phyloP scores from a whole-genome alignment of 2,329 filamentous ascomycete genomes.

The Tolypocladium ovalisporum region DNA sequence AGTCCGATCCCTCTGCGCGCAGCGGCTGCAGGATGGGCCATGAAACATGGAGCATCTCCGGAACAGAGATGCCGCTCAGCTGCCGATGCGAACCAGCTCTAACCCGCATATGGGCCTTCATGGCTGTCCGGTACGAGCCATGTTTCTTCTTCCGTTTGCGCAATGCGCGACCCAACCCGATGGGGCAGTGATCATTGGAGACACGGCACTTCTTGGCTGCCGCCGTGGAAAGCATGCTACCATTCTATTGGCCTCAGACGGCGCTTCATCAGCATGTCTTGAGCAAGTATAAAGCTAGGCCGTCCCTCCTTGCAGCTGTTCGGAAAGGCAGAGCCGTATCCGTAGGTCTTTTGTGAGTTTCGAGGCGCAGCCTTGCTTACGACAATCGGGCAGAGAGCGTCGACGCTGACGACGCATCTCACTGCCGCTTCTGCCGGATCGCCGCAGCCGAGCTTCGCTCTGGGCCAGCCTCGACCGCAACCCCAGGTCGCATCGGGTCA shows the following conservation, averaged over 20 bases:
- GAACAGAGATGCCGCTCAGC: neutral
- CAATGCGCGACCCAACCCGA: neutral
- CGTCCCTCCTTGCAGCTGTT: neutral
- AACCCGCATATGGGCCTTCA: neutral
- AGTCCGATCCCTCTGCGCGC: too few species aligned
- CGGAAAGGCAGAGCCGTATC: neutral
- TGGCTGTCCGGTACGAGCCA: neutral
- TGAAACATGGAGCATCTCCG: neutral
- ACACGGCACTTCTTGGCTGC: neutral
- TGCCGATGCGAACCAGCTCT: neutral
- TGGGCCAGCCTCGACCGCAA: neutral
- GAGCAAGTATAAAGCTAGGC: neutral
- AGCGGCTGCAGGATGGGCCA: too few species aligned
- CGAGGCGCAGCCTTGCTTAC: neutral
- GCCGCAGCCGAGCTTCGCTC: neutral
- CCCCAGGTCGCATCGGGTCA: neutral
- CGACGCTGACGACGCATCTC: neutral
- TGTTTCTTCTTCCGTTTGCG: neutral
- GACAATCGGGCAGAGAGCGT: neutral
- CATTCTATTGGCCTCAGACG: neutral
- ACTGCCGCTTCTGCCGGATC: neutral
- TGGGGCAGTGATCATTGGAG: neutral
- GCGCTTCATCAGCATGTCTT: neutral
- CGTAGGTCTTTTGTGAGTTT: neutral
- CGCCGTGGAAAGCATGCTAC: neutral